Percentiles rank a stretch among this genome's conserved stretches.
phyloP scores from a whole-genome alignment of 495 filamentous ascomycete genomes.

The Penicillium canescens region DNA sequence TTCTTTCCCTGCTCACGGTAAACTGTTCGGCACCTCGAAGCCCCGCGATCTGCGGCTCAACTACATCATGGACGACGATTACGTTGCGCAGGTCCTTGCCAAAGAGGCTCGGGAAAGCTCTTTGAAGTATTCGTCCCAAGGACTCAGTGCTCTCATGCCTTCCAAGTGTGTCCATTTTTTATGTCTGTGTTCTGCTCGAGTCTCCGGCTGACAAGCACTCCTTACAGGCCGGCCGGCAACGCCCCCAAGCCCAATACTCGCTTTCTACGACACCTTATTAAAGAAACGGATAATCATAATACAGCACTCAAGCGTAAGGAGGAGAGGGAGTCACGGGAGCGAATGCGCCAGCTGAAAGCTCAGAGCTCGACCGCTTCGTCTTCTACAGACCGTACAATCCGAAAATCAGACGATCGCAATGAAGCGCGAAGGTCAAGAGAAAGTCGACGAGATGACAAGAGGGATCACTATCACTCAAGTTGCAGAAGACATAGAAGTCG shows the following conservation, averaged over 20 bases:
- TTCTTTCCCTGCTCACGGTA: neutral
- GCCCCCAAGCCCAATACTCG: slow-evolving; percentile 89
- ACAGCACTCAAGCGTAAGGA: slow-evolving; percentile 82
- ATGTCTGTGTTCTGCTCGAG: neutral
- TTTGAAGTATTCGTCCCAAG: slow-evolving; percentile 71
- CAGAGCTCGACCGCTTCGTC: slow-evolving; percentile 21
- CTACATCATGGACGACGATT: slow-evolving; percentile 63
- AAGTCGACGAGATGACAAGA: slow-evolving; percentile 15
- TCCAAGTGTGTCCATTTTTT: slow-evolving; percentile 55
- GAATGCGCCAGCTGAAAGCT: slow-evolving; percentile 51
- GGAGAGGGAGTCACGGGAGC: slow-evolving; percentile 60
- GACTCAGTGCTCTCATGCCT: slow-evolving; percentile 68
- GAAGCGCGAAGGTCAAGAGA: slow-evolving; percentile 17
- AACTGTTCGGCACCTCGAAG: neutral
- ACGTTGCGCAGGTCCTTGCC: slow-evolving; percentile 70
- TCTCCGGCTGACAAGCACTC: slow-evolving; percentile 5
- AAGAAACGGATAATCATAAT: slow-evolving; percentile 88
- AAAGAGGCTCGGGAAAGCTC: slow-evolving; percentile 70
- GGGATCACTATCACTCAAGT: slow-evolving; percentile 20
- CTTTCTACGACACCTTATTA: slow-evolving; percentile 86
- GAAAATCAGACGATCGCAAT: slow-evolving; percentile 15
- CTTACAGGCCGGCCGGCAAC: slow-evolving; percentile 51
- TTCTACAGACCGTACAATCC: slow-evolving; percentile 31
- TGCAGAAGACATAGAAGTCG: slow-evolving; percentile 32
- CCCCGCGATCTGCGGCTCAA: slow-evolving; percentile 18